Conservation (phyloP, 78 protist species). For the Dictyostelium discoideum region dicty_2.7 NC_007088.5:3840001-3840500, state of each 20-base stretch:
- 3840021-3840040: constrained; percentile 28
- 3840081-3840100: constrained; percentile 40
- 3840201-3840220: background rate
- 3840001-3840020: constrained; percentile 24
- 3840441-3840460: background rate
- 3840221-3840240: too few species aligned
- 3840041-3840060: constrained; percentile 25
- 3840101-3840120: background rate
- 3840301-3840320: constrained; percentile 46
- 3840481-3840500: background rate
- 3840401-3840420: background rate
- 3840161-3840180: background rate
- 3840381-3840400: constrained; percentile 5
- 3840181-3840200: background rate
- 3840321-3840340: constrained; percentile 56
- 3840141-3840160: constrained; percentile 14
- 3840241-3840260: constrained; percentile 23
- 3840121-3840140: constrained; percentile 24
- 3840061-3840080: constrained; percentile 7
- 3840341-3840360: constrained; percentile 16
- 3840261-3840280: constrained; percentile 42
- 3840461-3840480: background rate
- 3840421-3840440: background rate
- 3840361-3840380: background rate
- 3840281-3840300: constrained; percentile 45